phyloP scores from a whole-genome alignment of 2,329 filamentous ascomycete genomes.

The Penicillium brevicompactum region DNA sequence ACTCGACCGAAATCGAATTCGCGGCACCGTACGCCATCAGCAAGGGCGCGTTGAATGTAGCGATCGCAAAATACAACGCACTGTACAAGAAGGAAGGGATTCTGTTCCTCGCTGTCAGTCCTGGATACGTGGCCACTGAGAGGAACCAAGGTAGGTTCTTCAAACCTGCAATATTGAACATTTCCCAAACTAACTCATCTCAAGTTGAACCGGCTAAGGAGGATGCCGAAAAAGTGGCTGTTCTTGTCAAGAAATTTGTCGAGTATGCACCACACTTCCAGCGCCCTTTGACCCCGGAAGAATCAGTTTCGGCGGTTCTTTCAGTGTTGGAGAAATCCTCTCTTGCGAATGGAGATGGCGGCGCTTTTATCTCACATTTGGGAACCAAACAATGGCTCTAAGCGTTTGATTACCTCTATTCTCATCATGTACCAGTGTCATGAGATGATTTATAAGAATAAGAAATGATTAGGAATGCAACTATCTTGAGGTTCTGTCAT shows the following conservation, averaged over 20 bases:
- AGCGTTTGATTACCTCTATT: not conserved
- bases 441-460: not conserved
- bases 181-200: not conserved
- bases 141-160: not conserved
- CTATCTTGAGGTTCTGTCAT: not conserved
- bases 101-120: conserved; percentile 37
- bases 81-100: conserved; percentile 36
- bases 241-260: conserved; percentile 29
- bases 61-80: conserved; percentile 45
- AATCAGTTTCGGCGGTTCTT: conserved; percentile 38
- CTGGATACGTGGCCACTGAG: conserved; percentile 34
- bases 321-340: conserved; percentile 41
- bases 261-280: conserved; percentile 46
- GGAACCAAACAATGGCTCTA: conserved; percentile 59
- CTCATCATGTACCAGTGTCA: too few species aligned
- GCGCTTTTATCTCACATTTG: conserved; percentile 57
- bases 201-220: not conserved
- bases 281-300: conserved; percentile 37
- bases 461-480: not conserved
- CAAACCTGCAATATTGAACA: not conserved
- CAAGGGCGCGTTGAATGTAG: conserved; percentile 47
- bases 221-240: not conserved
- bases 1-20: conserved; percentile 22
- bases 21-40: conserved; percentile 38
- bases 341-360: conserved; percentile 50